Evolutionary conservation across 768 basidiomycete genomes (phyloP).

Genomic region (Termitomyces eurrhizus): DNA sequence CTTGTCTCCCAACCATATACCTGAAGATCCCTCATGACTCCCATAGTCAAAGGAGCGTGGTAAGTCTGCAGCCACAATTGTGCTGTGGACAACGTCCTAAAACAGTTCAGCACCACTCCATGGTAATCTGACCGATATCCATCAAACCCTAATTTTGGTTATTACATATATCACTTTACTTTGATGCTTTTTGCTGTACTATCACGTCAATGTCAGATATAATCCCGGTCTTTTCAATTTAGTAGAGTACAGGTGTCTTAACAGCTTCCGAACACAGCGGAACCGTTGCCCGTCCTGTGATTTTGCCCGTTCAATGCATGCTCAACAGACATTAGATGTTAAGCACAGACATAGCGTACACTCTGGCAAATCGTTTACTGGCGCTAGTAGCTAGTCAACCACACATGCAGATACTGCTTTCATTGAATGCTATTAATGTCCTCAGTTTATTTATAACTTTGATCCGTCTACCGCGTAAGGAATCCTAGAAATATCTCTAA

Average conservation of each 20-base stretch:
- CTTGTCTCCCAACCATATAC: background rate
- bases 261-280: background rate
- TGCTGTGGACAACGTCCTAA: background rate
- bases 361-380: background rate
- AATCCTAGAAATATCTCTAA: background rate
- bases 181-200: background rate
- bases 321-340: background rate
- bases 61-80: background rate
- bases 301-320: background rate
- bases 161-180: background rate
- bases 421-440: background rate
- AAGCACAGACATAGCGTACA: background rate
- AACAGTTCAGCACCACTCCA: background rate
- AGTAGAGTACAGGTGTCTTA: background rate
- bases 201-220: background rate
- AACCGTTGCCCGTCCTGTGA: background rate
- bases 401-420: background rate
- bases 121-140: no score
- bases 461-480: background rate
- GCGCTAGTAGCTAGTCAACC: background rate
- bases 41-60: background rate
- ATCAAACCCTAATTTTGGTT: background rate
- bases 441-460: background rate
- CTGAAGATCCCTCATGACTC: background rate
- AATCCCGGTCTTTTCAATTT: background rate